Evolutionary conservation across 441 rosid genomes (phyloP).

Genomic region (Syzygium malaccense): DNA sequence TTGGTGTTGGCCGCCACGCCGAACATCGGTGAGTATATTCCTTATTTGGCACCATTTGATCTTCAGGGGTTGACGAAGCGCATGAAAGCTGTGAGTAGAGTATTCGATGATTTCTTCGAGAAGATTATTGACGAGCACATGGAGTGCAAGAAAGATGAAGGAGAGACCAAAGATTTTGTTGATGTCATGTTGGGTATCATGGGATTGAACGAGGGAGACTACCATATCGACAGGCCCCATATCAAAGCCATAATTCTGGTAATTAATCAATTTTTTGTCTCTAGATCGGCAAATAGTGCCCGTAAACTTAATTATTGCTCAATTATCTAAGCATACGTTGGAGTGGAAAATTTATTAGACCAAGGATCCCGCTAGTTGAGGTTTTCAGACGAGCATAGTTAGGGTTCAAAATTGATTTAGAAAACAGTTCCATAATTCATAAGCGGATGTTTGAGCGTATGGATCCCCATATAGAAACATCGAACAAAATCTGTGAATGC

Average conservation of each 20-base stretch:
- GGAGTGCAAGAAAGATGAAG: constrained; percentile 9
- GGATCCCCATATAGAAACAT: not conserved
- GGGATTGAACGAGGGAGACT: constrained; percentile 22
- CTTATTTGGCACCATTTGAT: constrained; percentile 24
- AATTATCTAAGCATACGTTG: not conserved
- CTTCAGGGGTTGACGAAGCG: constrained; percentile 30
- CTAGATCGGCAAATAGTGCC: not conserved
- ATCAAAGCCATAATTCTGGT: constrained; percentile 36
- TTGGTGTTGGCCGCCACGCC: constrained; percentile 11
- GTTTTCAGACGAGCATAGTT: not conserved
- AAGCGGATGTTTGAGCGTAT: not conserved
- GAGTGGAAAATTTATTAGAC: not conserved
- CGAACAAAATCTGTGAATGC: not conserved
- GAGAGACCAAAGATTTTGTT: constrained; percentile 29
- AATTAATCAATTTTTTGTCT: not conserved
- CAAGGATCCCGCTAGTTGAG: not conserved
- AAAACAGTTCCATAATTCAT: not conserved
- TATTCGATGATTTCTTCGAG: constrained; percentile 27
- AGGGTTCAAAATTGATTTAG: not conserved
- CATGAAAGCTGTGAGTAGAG: constrained; percentile 20
- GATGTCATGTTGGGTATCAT: constrained; percentile 30
- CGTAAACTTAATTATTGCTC: not conserved
- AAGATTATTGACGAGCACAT: constrained; percentile 30
- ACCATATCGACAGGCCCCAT: constrained; percentile 13
- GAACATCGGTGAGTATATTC: constrained; percentile 33